Base-by-base conservation (phyloP, 345 rosid genomes). In the Schrenkiella parvula region DNA sequence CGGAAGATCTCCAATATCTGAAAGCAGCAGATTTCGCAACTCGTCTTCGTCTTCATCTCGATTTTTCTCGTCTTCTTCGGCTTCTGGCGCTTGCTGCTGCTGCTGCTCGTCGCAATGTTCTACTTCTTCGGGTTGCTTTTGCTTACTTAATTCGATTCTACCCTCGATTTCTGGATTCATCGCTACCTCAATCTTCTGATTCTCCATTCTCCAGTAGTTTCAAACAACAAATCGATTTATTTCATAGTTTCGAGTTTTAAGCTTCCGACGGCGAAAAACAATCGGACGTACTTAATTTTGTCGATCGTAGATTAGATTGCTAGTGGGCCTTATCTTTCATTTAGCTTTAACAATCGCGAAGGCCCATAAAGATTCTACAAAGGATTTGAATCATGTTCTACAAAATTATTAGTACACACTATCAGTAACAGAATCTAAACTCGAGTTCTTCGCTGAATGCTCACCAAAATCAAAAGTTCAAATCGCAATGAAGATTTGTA, bases 1-100 rank as follows among this genome's bases (percentile, higher is more conserved):
- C 0, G 97, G 97, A 71, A 92, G 96, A 35, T 82, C 80, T 47
- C 67, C 38, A 3, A 72, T 59, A 55, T 85, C 84, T 29, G 97
- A 87, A 18, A 88, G 77, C 50, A 88, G 81, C 8, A 92, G 84
- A 67, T 80, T 81, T 66, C 65, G 73, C 76, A 88, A 46, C 44
- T 86, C 87, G 51, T 84, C 82, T 13, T 80, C 90, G 1, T 75
- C 84, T 4, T 60, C 72, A 5, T 74, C 64, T 53, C 4, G 84
- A 34, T 66, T 70, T 14, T 72, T 81, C 1, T 61, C 84, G 8
- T 63, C 74, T 2, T 78, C 64, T 59, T 70, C 69, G 10, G 15
- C 46, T 70, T 18, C 69, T 65, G 28, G 31, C 29, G 42, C 25
- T 63, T 52, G 34, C 26, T 48, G 56, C 25, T 38, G 67, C 21